Evolutionary conservation across 116 monocot genomes (phyloP), one percentile per base, ranked within the genome.

Genomic region (Trichopus zeylanicus): DNA sequence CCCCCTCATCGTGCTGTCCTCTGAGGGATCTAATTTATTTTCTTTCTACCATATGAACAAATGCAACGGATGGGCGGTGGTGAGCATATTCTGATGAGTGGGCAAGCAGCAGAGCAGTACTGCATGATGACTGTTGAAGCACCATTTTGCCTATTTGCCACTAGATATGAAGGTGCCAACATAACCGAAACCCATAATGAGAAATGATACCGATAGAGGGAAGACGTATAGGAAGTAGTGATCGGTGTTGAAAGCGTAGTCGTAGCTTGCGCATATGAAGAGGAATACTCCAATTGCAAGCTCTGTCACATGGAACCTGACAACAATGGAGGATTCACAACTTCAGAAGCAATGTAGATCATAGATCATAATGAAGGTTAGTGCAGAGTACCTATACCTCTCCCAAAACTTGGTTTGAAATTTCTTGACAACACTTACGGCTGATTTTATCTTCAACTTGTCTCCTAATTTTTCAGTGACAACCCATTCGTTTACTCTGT

Each of bases 381-480:
- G 24, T 49, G 49, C n/a, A 24, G 0, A 24, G 49, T 8, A 57
- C 10, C 1, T n/a, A 19, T 38, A 42, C 59, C 59, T 59, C 39
- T 35, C 24, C 61, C 46, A 59, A 12, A 35, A 59, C 39, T 42
- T 29, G 48, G 23, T 59, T 18, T 59, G 59, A 38, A 29, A 42
- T 26, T 26, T 59, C 28, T 61, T 35, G 6, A 46, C 15, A n/a
- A n/a, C n/a, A 13, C 31, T n/a, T 9, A 29, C 2, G 23, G 13
- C 25, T 8, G 19, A 15, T 31, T 37, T 31, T 28, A 12, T 15
- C 32, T 67, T 73, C 21, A 26, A 7, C 0, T 26, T 32, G 31
- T 78, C 73, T 37, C 81, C 81, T 12, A 60, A 27, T 34, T 81
- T 81, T 23, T 81, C 46, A 5, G 81, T 81, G n/a, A 81, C 81